Base-by-base conservation (phyloP, 371 early-diverging fungal genomes). In the Actinomortierella wolfii region DNA sequence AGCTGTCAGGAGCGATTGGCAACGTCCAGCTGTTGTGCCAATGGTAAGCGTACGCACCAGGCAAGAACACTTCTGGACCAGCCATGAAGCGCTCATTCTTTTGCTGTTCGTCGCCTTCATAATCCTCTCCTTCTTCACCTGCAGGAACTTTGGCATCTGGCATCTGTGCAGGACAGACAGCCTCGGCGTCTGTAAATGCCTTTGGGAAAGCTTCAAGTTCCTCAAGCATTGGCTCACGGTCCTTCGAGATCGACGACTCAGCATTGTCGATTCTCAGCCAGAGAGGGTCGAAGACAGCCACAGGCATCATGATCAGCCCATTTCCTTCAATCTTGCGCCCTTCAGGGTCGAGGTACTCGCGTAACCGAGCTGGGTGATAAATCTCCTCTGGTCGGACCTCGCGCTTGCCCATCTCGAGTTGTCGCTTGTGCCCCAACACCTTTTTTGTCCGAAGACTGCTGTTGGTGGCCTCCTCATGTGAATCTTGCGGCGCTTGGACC, bases 21-120 rank as follows among this genome's bases (percentile, higher is more conserved):
- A 59, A 56, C 29, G 20, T 7, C 76, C 76, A 76, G 43, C 28
- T 66, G 45, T 76, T 76, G 29, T 76, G 76, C 71, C 76, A 76
- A 46, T 76, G 71, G 54, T 76, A 69, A 3, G 76, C 57, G 45
- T 65, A 76, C 17, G 76, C 76, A 6, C 76, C 76, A 2, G 57
- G 24, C 15, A 69, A 41, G 41, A 76, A 76, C 46, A 56, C 62
- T 40, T 76, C 65, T 44, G 62, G 61, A 23, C 63, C 68, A 59
- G 68, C 68, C 61, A 63, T 34, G 43, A 61, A 67, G 51, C 24
- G 14, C 51, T 18, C 20, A 21, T 20, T 28, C 3, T 47, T 28
- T 39, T 49, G 53, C 21, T 13, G 18, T 20, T 34, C 41, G 53
- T 8, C 25, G 34, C 34, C 34, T 6, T 34, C 11, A 34, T 34